A percentile compares a stretch with the other conserved stretches of the same genome.
phyloP scores from a whole-genome alignment of 2,329 filamentous ascomycete genomes.

The Arthroderma sp. region DNA sequence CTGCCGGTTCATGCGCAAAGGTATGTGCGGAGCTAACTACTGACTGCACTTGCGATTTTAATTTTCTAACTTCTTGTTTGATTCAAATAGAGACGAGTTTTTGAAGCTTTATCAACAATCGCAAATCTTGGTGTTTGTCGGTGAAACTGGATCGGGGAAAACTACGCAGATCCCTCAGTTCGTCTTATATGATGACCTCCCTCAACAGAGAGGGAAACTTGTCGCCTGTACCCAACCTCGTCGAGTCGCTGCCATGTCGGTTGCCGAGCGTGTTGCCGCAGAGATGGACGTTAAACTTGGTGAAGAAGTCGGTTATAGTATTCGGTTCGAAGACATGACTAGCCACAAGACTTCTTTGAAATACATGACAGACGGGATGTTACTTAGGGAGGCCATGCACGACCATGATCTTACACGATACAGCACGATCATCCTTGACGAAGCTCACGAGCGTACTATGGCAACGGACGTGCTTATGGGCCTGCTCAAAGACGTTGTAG shows the following conservation, averaged over 20 bases:
- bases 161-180: slow-evolving; percentile 99
- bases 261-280: slow-evolving; percentile 92
- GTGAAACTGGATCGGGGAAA: slow-evolving; percentile 98
- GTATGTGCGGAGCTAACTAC: slow-evolving; percentile 29
- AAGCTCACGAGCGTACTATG: slow-evolving; percentile 94
- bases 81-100: slow-evolving; percentile 61
- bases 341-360: slow-evolving; percentile 81
- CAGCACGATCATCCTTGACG: slow-evolving; percentile 95
- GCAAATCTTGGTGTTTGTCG: slow-evolving; percentile 95
- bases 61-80: neutral
- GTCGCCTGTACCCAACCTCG: slow-evolving; percentile 95
- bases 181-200: slow-evolving; percentile 91
- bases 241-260: slow-evolving; percentile 96
- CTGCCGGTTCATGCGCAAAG: slow-evolving; percentile 87
- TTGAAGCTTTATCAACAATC: slow-evolving; percentile 81
- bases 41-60: slow-evolving; percentile 1
- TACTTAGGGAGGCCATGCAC: slow-evolving; percentile 90
- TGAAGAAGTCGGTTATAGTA: slow-evolving; percentile 94
- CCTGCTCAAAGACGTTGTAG: slow-evolving; percentile 77
- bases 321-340: slow-evolving; percentile 95
- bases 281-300: slow-evolving; percentile 91
- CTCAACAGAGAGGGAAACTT: slow-evolving; percentile 72
- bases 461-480: slow-evolving; percentile 97
- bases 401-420: slow-evolving; percentile 85
- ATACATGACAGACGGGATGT: slow-evolving; percentile 99